Evolutionary conservation across 371 early-diverging fungal genomes (phyloP), one percentile per base, ranked within the genome.

Genomic region (Paraphysoderma sedebokerense): DNA sequence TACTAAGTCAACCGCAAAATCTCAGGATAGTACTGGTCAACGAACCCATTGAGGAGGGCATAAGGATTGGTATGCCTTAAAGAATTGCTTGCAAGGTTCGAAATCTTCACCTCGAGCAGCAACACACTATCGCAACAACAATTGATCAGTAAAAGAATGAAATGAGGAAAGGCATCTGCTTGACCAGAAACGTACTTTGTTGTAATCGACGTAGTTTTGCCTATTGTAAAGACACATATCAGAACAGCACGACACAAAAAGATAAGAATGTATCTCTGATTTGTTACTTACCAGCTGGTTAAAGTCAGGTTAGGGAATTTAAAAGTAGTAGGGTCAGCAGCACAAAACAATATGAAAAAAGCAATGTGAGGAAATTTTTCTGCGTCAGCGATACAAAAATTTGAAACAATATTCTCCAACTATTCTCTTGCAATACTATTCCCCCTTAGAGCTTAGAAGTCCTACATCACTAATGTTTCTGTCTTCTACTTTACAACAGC

Each of bases 161-260:
- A 13, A 8, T 4, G 13, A 56, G 26, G 47, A 46, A 15, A 62
- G 51, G 56, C 67, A 68, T 28, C 7, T 15, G n/a, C 7, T 8
- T 4, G n/a, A 19, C n/a, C 8, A 15, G 7, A 15, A 29, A 41
- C n/a, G 24, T 19, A 23, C n/a, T 55, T 85, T 85, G 79, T 72
- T 68, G 76, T 86, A 89, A 68, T 92, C 92, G 46, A 79, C 81
- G 66, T 90, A 92, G 75, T 87, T 85, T 72, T 92, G 93, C 89
- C 88, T 17, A n/a, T 7, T 1, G 19, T 15, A 5, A 38, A 23
- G 39, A 11, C n/a, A 34, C 12, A 34, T n/a, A 34, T 12, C 34
- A 34, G 12, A 34, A 34, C 34, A 34, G n/a, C 12, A 34, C 34
- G n/a, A 11, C 33, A 24, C 12, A 53, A 23, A 40, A 44, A 44